phyloP scores from a whole-genome alignment of 768 basidiomycete genomes.

The Mycena albidolilacea region DNA sequence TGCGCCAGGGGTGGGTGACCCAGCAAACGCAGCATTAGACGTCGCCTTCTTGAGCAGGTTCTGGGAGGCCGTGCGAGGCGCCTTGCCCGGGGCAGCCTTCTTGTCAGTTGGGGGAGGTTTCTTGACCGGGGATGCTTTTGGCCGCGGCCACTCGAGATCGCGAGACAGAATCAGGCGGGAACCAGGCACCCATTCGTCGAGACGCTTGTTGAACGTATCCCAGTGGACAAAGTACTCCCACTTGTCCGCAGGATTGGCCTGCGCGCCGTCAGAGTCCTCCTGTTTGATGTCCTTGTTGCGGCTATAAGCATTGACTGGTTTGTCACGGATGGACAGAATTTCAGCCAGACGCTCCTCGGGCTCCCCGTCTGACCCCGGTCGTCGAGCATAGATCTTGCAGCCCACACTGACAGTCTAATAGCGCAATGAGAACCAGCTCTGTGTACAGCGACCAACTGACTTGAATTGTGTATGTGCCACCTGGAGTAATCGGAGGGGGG shows the following conservation, averaged over 20 bases:
- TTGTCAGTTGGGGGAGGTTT: slow-evolving; percentile 58
- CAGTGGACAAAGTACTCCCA: slow-evolving; percentile 98
- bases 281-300: slow-evolving; percentile 60
- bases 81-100: slow-evolving; percentile 75
- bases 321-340: slow-evolving; percentile 94
- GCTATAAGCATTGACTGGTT: slow-evolving; percentile 75
- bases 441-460: slow-evolving; percentile 58
- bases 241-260: slow-evolving; percentile 75
- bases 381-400: slow-evolving; percentile 94
- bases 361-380: slow-evolving; percentile 81
- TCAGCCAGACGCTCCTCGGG: slow-evolving; percentile 95
- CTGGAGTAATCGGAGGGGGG: slow-evolving; percentile 79
- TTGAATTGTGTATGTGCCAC: slow-evolving; percentile 84
- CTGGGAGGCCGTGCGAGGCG: slow-evolving; percentile 61
- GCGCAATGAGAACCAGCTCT: slow-evolving; percentile 51
- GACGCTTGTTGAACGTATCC: slow-evolving; percentile 98
- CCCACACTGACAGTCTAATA: slow-evolving; percentile 88
- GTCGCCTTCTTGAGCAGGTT: slow-evolving; percentile 80
- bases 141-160: slow-evolving; percentile 97
- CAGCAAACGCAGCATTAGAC: slow-evolving; percentile 69
- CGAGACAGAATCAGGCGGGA: slow-evolving; percentile 86
- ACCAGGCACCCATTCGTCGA: slow-evolving; percentile 97
- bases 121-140: slow-evolving; percentile 75
- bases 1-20: slow-evolving; percentile 73
- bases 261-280: slow-evolving; percentile 52